Evolutionary conservation across 2,329 filamentous ascomycete genomes (phyloP), one percentile per base, ranked within the genome.

Genomic region (Pestalotiopsis sp.): DNA sequence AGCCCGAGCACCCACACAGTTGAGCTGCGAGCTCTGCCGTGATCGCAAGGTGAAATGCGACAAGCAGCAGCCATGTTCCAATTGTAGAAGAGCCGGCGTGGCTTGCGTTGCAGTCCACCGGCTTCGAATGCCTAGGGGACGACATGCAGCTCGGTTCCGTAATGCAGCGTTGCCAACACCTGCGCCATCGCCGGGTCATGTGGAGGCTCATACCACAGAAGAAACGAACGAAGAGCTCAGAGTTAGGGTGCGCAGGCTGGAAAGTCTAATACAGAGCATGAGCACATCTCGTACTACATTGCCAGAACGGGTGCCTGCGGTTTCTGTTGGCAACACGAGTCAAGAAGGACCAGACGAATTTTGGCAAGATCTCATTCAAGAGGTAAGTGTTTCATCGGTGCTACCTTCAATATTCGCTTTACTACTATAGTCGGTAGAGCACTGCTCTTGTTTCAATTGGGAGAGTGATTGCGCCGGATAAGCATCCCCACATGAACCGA

Each of bases 21-120:
- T 65, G 13, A 56, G 44, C 48, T 65, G 63, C 63, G 26, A 55
- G 48, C 48, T 65, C 14, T 65, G 63, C 30, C 40, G 44, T 22
- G 63, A 65, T 10, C 63, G 63, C 24, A 65, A 65, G 26, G 44
- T 65, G 14, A 65, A 57, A 52, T 65, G 63, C 48, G 63, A 65
- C 48, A 65, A 65, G 44, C 48, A 56, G 17, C 17, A 65, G 48
- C 63, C 63, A 6, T 65, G 63, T 17, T 56, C 63, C 2, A 24
- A 65, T 65, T 65, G 63, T 11, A 2, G 30, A 3, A 17, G 44
- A 17, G 24, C 63, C 3, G 63, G 63, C 3, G 63, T 57, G 44
- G 14, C 48, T 17, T 65, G 63, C 30, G 44, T 65, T 35, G 22
- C 63, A 10, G 44, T 65, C 3, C 26, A 57, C 7, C 63, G 63